phyloP scores from a whole-genome alignment of 2,329 filamentous ascomycete species.

The Alternaria novae-zelandiae region DNA sequence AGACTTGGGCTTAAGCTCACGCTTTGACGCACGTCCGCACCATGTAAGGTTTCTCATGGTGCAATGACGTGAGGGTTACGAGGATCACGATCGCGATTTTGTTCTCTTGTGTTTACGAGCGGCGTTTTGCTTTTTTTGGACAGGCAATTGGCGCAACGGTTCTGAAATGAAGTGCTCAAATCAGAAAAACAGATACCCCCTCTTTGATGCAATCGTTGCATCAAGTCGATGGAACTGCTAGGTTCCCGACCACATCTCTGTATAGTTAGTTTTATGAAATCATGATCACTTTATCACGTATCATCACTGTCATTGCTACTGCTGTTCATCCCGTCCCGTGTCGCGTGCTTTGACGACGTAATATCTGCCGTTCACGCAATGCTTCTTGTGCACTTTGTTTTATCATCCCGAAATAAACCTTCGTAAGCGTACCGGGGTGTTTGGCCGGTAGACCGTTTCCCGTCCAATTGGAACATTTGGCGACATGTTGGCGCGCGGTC shows the following conservation, averaged over 20 bases:
- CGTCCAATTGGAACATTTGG: not conserved
- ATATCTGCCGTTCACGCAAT: not conserved
- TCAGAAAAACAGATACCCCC: slow-evolving; percentile 37
- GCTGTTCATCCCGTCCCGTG: not conserved
- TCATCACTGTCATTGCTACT: not conserved
- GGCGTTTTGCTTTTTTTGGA: not conserved
- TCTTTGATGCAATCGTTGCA: slow-evolving; percentile 3
- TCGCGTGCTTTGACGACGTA: not conserved
- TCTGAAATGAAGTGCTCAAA: slow-evolving; percentile 43
- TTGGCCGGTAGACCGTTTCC: not conserved
- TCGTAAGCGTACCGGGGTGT: not conserved
- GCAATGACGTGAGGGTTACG: not conserved
- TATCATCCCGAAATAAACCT: not conserved
- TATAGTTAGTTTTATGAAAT: slow-evolving; percentile 6
- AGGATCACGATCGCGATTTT: not conserved
- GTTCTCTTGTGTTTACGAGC: slow-evolving; percentile 6
- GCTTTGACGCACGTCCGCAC: not conserved
- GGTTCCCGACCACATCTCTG: not conserved
- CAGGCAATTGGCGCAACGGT: slow-evolving; percentile 21
- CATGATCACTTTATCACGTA: not conserved
- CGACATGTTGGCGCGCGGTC: not conserved
- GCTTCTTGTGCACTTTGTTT: not conserved
- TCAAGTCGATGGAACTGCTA: slow-evolving; percentile 8
- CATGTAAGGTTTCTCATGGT: not conserved
- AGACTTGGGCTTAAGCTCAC: slow-evolving; percentile 33